Base-by-base conservation (phyloP, 129 eudicot genomes). In the Calendula officinalis region DNA sequence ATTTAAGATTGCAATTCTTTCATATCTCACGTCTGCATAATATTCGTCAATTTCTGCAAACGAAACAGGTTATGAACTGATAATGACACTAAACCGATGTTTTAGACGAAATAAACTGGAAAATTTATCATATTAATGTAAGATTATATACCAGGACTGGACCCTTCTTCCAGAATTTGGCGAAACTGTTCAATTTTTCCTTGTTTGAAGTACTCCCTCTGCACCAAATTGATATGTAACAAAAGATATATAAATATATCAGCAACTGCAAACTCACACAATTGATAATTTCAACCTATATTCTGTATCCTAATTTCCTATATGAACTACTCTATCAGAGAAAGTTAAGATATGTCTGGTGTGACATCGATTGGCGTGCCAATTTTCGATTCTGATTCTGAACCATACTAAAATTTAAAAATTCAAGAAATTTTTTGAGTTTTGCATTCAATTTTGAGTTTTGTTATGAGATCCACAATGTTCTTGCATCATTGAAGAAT, bases 141-240 rank as follows among this genome's bases (percentile, higher is more conserved):
- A 41, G 8, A 66, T 69, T 16, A 46, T 3, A 3, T 78, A 94
- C 99, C 99, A 56, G 95, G 95, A 71, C 97, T 86, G 60, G 97
- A 94, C 36, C 99, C 99, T 82, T 94, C 99, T 66, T 89, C 97
- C 43, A 94, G 72, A 70, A 94, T 94, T 70, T 94, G 99, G 69
- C 87, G 88, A 69, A 89, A 94, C 49, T 94, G 97, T 46, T 84
- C 94, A 42, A 80, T 69, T 62, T 94, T 94, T 17, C 97, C 99
- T 80, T 86, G 99, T 78, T 94, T 94, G 67, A 94, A 94, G 77
- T 94, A 94, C 77, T 94, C 99, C 80, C 99, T 89, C 99, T 94
- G 78, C 81, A 75, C 43, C 77, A 15, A 52, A 50, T 13, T 39
- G 14, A 53, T 62, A 45, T 33, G 16, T 37, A 62, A 43, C 14